Evolutionary conservation across 2,329 filamentous ascomycete species (phyloP).

Genomic region (Alternaria sp.): DNA sequence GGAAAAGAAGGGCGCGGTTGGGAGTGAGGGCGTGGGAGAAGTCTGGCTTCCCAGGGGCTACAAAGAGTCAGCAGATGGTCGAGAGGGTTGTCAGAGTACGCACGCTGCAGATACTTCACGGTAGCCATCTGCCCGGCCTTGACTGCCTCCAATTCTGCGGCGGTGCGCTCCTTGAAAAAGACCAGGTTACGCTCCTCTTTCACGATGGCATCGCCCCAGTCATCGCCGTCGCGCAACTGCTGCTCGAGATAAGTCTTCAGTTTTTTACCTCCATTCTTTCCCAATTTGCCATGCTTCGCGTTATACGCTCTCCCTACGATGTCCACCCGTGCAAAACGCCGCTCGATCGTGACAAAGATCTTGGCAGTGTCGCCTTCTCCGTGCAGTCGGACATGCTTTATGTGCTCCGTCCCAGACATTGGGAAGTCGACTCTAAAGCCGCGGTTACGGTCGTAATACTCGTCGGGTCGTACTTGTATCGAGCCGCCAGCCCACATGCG

Average conservation of each 20-base stretch:
- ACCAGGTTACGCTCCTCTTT: constrained; percentile 68
- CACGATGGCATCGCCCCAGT: constrained; percentile 50
- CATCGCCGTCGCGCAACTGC: constrained; percentile 10
- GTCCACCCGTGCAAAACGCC: constrained; percentile 52
- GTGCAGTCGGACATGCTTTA: constrained; percentile 57
- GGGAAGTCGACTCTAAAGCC: constrained; percentile 20
- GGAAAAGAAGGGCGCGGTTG: constrained; percentile 76
- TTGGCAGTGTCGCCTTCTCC: constrained; percentile 57
- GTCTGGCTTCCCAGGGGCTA: constrained; percentile 59
- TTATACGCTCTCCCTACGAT: constrained; percentile 19
- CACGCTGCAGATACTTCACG: constrained; percentile 49
- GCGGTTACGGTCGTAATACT: constrained; percentile 5
- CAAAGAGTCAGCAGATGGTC: constrained; percentile 17
- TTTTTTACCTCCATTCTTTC: neutral
- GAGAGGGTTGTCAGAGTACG: constrained; percentile 1
- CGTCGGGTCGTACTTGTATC: constrained; percentile 58
- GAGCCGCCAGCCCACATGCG: constrained; percentile 90
- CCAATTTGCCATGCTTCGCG: neutral
- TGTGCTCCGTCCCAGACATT: constrained; percentile 50
- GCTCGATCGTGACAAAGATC: constrained; percentile 66
- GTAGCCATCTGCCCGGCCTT: constrained; percentile 32
- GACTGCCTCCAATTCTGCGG: constrained; percentile 45
- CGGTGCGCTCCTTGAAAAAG: constrained; percentile 63
- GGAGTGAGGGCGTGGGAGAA: constrained; percentile 69
- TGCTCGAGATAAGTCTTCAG: neutral